Base-by-base conservation (phyloP, 1,139 yeast species). In the Nakaseomyces uthaithaninus region DNA sequence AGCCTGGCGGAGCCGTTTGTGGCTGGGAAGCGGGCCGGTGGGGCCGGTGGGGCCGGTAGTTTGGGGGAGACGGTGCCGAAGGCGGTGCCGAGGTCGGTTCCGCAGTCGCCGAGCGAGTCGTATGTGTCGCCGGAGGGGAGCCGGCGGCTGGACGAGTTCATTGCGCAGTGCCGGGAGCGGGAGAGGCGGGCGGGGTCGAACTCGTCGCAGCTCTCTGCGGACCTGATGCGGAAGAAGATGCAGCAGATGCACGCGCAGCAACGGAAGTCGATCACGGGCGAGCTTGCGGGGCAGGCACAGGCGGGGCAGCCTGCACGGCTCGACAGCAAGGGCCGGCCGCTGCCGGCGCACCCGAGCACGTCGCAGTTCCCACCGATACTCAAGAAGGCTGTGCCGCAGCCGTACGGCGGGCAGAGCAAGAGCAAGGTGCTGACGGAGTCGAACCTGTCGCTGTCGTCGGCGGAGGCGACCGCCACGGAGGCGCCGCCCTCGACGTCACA, bases 341-440 rank as follows among this genome's bases (percentile, higher is more conserved):
- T 72, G 4, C 77, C 77, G 2, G 55, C 72, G 2, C 76, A 71
- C 51, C 76, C 77, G 1, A 54, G 53, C 15, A 53, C 44, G 28
- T 65, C 77, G 2, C 66, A 64, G 24, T 52, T 72, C 16, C 77
- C 78, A 3, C 68, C 80, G 12, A 79, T 76, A 4, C 42, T 53
- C 27, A 48, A 48, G 8, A 61, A 70, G 12, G 43, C 63, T 43
- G 48, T 19, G 48, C 50, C 15, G 54, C 62, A 5, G 52, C 48
- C 33, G 55, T 45, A 36, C 58, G 59, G 27, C 52, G 49, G 9
- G 43, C 59, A 28, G 37, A 37, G 30, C 45, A 20, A 51, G 52
- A 39, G 43, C 53, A 38, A 48, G 47, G 30, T 27, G 39, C 30
- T 25, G 33, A 38, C 25, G 39, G 37, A 11, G 28, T 27, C 14